Evolutionary conservation across 768 basidiomycete species (phyloP).

Genomic region (Clitopilus passeckerianus): DNA sequence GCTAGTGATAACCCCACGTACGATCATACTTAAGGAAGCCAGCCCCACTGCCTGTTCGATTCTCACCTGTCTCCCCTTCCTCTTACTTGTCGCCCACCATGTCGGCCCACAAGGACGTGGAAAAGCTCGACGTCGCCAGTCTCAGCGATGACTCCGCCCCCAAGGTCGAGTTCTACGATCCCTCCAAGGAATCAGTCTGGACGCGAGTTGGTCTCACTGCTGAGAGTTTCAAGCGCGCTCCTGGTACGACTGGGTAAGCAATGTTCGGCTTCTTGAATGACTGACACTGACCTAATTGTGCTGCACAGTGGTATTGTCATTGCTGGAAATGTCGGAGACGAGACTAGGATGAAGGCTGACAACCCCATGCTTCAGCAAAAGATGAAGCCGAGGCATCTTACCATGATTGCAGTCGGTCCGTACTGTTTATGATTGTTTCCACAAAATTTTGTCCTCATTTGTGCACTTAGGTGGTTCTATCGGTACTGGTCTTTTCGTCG

Average conservation of each 20-base stretch:
- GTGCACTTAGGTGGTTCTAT: constrained; percentile 35
- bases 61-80: constrained; percentile 2
- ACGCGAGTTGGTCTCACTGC: constrained; percentile 35
- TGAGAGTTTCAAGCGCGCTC: constrained; percentile 44
- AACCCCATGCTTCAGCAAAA: constrained; percentile 42
- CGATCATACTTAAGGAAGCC: not conserved
- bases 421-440: not conserved
- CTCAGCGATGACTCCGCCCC: constrained; percentile 17
- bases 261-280: not conserved
- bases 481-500: constrained; percentile 45
- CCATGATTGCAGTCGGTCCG: constrained; percentile 46
- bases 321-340: constrained; percentile 30
- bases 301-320: constrained; percentile 31
- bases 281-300: not conserved
- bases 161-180: constrained; percentile 37
- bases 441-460: not conserved
- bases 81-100: constrained; percentile 11
- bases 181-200: constrained; percentile 40
- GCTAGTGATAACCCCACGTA: not conserved
- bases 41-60: not conserved
- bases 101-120: constrained; percentile 28
- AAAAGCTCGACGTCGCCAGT: constrained; percentile 27
- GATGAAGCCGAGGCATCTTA: constrained; percentile 42
- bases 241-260: constrained; percentile 39
- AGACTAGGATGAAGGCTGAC: constrained; percentile 30